These are phyloP conservation scores for Hygrophorus pudorinus DNA, from an alignment of 768 basidiomycete species.

Conservation along the genomic window DNA sequence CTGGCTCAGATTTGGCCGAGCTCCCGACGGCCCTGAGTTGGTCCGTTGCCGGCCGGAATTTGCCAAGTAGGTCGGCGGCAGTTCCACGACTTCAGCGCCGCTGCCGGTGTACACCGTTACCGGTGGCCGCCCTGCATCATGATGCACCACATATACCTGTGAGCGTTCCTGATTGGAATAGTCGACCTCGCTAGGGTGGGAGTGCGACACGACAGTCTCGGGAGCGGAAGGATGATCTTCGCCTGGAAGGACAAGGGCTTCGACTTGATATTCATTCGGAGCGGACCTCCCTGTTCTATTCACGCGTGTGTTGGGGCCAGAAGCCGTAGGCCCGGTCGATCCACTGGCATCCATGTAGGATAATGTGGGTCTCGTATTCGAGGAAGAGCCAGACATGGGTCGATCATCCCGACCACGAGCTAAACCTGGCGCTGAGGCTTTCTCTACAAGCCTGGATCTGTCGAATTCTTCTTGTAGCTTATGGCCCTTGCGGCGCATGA, in stretches of 20 bases:
- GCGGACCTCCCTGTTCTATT: too few species aligned
- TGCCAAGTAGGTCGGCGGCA: slow-evolving; percentile 29
- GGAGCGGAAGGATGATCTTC: slow-evolving; percentile 10
- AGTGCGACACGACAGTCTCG: not conserved
- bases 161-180: slow-evolving; percentile 9
- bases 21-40: too few species aligned
- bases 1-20: too few species aligned
- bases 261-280: slow-evolving; percentile 26
- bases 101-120: slow-evolving; percentile 49
- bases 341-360: too few species aligned
- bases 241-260: slow-evolving; percentile 32
- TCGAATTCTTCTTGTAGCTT: too few species aligned
- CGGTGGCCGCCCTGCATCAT: slow-evolving; percentile 45
- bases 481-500: too few species aligned
- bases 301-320: not conserved
- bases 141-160: slow-evolving; percentile 50
- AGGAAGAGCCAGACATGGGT: too few species aligned
- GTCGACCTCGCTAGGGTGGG: slow-evolving; percentile 2
- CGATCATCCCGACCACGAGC: too few species aligned
- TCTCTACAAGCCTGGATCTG: too few species aligned
- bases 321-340: not conserved
- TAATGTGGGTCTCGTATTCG: too few species aligned
- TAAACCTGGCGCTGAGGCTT: too few species aligned
- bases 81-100: slow-evolving; percentile 48
- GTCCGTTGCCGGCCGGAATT: too few species aligned